Evolutionary conservation across 2,329 filamentous ascomycete genomes (phyloP).

Genomic region (Cercospora sesami): DNA sequence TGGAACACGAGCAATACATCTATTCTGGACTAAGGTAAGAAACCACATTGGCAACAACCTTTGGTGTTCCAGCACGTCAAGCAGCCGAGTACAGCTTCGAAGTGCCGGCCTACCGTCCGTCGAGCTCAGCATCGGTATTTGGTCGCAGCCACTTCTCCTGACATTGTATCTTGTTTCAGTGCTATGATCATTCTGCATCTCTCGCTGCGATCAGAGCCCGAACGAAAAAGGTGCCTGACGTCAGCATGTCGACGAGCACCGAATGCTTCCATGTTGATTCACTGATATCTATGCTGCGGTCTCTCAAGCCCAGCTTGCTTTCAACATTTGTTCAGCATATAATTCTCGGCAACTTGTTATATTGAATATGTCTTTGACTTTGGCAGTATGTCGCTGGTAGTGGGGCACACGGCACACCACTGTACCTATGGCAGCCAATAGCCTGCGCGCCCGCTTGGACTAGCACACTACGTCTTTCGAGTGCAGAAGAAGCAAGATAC

Average conservation of each 20-base stretch:
- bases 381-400: not conserved
- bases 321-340: not conserved
- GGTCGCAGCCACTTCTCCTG: not conserved
- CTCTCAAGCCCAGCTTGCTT: not conserved
- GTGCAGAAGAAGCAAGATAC: not conserved
- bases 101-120: not conserved
- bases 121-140: not conserved
- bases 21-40: not conserved
- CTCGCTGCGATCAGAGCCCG: not conserved
- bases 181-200: not conserved
- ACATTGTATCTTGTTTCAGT: not conserved
- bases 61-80: not conserved
- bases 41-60: not conserved
- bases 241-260: not conserved
- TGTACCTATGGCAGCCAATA: not conserved
- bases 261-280: not conserved
- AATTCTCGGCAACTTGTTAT: not conserved
- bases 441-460: not conserved
- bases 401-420: conserved; percentile 1
- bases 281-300: not conserved
- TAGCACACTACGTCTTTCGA: not conserved
- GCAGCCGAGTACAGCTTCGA: not conserved
- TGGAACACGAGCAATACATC: not conserved
- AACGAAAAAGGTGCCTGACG: not conserved
- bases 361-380: not conserved